Evolutionary conservation across 129 eudicot genomes (phyloP), one percentile per base, ranked within the genome.

Genomic region (Deinandra increscens): DNA sequence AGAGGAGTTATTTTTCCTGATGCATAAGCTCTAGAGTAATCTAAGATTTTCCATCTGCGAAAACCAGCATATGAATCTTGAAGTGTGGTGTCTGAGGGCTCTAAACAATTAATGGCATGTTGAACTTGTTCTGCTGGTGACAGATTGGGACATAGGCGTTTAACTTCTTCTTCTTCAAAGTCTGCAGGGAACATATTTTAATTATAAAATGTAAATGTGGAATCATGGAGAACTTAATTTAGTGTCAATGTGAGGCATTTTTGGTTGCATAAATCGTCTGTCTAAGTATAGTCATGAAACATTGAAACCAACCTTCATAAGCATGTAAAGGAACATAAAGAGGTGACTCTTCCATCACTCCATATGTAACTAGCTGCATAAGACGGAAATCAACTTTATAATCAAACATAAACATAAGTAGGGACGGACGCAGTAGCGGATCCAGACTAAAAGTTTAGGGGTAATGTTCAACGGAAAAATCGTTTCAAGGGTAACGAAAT

Each of bases 351-450:
- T 85, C 86, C 75, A 90, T 60, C 71, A 89, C 97, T 14, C 82
- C 97, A 83, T 58, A 85, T 66, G 99, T 87, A 62, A 94, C 94
- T 68, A 94, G 87, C 97, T 94, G 92, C 87, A 78, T 54, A 55
- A 63, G 15, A 48, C 23, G 44, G 64, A 53, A 61, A 69, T 12
- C 63, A 58, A 45, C 31, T 68, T 68, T 68, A 31, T 26, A 64
- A 9, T 64, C 70, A 55, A 22, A 36, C 39, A n/a, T n/a, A n/a
- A n/a, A n/a, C n/a, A 36, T 36, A 36, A 36, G 39, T 7, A 36
- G 1, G 39, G 39, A n/a, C n/a, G n/a, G n/a, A n/a, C n/a, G n/a
- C n/a, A n/a, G n/a, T n/a, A n/a, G n/a, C n/a, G n/a, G n/a, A n/a
- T n/a, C n/a, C n/a, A n/a, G n/a, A n/a, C n/a, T n/a, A n/a, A n/a